Conservation (phyloP, 371 early-diverging fungal species). For the Mortierella sp. region DNA sequence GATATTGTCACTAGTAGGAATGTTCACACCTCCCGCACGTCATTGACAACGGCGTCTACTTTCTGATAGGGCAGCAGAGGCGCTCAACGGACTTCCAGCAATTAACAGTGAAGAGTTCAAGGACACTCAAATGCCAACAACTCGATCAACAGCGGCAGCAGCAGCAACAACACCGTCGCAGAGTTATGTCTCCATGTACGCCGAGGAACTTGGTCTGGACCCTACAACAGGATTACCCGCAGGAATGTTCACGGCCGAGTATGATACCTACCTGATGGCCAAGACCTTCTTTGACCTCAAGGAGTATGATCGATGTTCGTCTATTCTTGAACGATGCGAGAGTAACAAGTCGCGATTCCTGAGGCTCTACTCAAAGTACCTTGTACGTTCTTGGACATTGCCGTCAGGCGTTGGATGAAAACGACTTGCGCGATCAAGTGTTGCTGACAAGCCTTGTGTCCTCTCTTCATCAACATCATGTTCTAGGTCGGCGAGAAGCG, state of each 20-base stretch:
- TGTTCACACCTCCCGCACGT: too few species aligned
- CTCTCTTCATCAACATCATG: too few species aligned
- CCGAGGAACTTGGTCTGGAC: constrained; percentile 18
- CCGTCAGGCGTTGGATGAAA: neutral
- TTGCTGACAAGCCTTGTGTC: neutral
- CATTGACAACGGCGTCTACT: neutral
- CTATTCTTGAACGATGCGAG: constrained; percentile 62
- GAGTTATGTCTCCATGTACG: constrained; percentile 33
- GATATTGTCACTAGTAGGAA: neutral
- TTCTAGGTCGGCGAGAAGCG: constrained; percentile 72
- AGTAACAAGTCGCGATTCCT: constrained; percentile 72
- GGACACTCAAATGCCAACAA: constrained; percentile 5
- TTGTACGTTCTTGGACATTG: constrained; percentile 57
- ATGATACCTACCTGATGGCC: constrained; percentile 74
- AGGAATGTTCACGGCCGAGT: constrained; percentile 44
- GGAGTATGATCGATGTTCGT: constrained; percentile 76
- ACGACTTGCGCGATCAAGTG: too few species aligned
- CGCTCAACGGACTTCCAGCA: constrained; percentile 68
- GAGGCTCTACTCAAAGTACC: constrained; percentile 76
- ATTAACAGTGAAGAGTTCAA: neutral
- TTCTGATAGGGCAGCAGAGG: constrained; percentile 75
- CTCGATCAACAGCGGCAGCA: constrained; percentile 32
- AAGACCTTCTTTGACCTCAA: constrained; percentile 80
- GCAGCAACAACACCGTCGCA: constrained; percentile 23
- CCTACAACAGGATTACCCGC: constrained; percentile 39